Conservation (phyloP, 1,139 yeast species). For the Meyerozyma athensensis region DNA sequence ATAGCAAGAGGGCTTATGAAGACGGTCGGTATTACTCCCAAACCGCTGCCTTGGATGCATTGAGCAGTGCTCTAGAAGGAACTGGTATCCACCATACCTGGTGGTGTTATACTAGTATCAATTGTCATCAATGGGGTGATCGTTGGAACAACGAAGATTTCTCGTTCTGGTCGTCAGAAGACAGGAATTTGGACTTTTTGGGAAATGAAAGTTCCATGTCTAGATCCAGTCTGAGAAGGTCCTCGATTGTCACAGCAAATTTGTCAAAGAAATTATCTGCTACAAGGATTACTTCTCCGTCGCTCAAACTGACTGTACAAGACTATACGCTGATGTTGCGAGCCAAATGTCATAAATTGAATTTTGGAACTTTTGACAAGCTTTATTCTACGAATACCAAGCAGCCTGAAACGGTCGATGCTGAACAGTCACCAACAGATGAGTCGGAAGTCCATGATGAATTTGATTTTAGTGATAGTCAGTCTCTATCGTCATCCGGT, state of each 20-base stretch:
- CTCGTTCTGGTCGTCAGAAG: slow-evolving; percentile 78
- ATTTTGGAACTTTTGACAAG: neutral
- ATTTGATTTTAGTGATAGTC: neutral
- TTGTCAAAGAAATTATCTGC: neutral
- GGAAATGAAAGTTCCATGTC: slow-evolving; percentile 9
- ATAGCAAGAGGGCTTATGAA: slow-evolving; percentile 60
- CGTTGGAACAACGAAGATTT: slow-evolving; percentile 92
- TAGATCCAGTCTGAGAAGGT: slow-evolving; percentile 1
- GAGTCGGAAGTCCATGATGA: slow-evolving; percentile 6
- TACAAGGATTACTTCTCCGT: neutral
- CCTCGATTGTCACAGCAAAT: neutral
- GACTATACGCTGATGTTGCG: neutral
- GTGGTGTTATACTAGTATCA: slow-evolving; percentile 79
- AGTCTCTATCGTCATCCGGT: slow-evolving; percentile 4
- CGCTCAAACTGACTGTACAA: neutral
- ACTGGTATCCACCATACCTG: slow-evolving; percentile 66
- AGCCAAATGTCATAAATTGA: neutral
- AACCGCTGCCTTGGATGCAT: slow-evolving; percentile 78
- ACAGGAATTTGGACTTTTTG: slow-evolving; percentile 27
- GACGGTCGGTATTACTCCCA: slow-evolving; percentile 68
- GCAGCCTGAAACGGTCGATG: neutral
- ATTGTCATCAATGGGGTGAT: slow-evolving; percentile 82
- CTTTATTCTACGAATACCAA: too few relatives aligned
- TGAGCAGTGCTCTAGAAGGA: slow-evolving; percentile 72
- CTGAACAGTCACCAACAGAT: neutral